These are phyloP conservation scores for Solanum bulbocastanum DNA, from an alignment of 257 asterid genomes.

Conservation along the genomic window DNA sequence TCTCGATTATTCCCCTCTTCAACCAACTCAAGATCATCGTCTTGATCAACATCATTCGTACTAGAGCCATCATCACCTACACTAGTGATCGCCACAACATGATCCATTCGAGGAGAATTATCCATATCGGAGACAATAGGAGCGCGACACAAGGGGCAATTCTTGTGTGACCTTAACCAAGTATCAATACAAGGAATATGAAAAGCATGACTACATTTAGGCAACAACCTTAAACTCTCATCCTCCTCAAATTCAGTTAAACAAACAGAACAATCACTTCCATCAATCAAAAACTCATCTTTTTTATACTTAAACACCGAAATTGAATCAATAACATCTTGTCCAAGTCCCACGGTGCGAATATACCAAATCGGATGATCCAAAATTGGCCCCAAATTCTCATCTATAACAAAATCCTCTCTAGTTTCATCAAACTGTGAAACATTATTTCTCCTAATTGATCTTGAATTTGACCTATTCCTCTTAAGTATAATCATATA, in stretches of 20 bases:
- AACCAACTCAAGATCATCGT: neutral
- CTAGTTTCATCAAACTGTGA: neutral
- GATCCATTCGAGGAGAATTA: neutral
- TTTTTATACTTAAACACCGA: conserved; percentile 30
- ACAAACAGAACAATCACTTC: conserved; percentile 65
- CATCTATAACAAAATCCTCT: conserved; percentile 24
- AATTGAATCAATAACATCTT: conserved; percentile 52
- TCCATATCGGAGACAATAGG: conserved; percentile 15
- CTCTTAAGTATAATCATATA: conserved; percentile 31
- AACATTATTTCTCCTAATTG: neutral
- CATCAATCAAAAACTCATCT: conserved; percentile 32
- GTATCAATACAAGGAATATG: conserved; percentile 64
- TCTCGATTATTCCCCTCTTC: neutral
- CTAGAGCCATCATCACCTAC: neutral
- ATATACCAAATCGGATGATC: conserved; percentile 68
- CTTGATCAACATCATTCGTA: neutral
- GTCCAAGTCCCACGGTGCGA: conserved; percentile 48
- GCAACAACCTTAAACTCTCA: conserved; percentile 64
- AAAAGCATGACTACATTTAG: conserved; percentile 81
- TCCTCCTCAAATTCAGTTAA: conserved; percentile 57
- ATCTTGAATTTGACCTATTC: conserved; percentile 15
- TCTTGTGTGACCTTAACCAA: conserved; percentile 69
- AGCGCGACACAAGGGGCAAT: conserved; percentile 78
- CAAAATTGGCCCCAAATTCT: conserved; percentile 26
- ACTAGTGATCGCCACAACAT: neutral